Conservation (phyloP, 495 filamentous ascomycete genomes). For the Xylaria curta region DNA sequence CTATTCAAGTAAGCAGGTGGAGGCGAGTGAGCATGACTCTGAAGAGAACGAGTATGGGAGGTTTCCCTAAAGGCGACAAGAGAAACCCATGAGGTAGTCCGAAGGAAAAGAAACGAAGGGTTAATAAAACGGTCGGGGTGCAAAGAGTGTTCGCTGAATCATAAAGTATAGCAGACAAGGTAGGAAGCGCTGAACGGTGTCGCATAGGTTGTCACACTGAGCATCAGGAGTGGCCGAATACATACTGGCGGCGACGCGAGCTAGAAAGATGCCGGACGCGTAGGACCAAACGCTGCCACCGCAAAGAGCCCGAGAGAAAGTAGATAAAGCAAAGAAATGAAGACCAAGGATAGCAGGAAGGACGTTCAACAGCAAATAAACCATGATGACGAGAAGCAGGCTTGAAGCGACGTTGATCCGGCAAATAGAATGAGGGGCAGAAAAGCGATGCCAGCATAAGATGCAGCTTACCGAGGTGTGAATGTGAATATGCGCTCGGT, state of each 20-base stretch:
- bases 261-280: neutral
- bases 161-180: neutral
- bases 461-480: conserved; percentile 1
- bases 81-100: neutral
- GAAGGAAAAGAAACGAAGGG: neutral
- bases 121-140: neutral
- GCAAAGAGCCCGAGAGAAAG: neutral
- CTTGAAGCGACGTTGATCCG: neutral
- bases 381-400: neutral
- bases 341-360: neutral
- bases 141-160: neutral
- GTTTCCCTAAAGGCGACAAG: neutral
- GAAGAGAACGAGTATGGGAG: neutral
- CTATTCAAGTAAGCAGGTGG: neutral
- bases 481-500: neutral
- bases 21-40: neutral
- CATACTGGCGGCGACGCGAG: neutral
- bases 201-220: neutral
- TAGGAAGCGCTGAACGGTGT: neutral
- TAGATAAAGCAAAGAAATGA: neutral
- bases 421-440: neutral
- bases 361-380: neutral
- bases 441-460: neutral
- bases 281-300: neutral
- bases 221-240: neutral